Percentiles rank a stretch among this genome's conserved stretches.
These are phyloP conservation scores for Drechmeria coniospora DNA, from an alignment of 2,329 filamentous ascomycete species.

Conservation along the genomic window DNA sequence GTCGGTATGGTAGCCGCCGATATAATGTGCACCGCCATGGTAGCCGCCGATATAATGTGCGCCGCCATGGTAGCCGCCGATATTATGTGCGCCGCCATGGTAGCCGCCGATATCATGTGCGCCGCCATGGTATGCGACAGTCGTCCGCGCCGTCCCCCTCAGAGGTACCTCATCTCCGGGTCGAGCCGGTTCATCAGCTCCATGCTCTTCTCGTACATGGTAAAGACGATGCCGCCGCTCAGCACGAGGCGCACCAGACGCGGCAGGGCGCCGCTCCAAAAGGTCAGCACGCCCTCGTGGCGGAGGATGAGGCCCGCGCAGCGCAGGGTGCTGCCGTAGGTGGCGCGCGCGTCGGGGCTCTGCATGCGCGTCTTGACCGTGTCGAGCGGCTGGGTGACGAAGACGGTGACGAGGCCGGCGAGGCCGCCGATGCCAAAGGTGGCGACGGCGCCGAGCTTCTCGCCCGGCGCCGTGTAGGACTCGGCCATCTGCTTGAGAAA, in stretches of 20 bases:
- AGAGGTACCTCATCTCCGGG: constrained; percentile 73
- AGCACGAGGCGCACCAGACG: constrained; percentile 70
- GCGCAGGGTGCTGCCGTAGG: constrained; percentile 77
- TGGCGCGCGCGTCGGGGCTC: constrained; percentile 65
- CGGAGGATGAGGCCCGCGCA: constrained; percentile 74
- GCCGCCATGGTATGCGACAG: too few relatives aligned
- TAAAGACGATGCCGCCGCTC: constrained; percentile 94
- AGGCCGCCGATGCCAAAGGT: constrained; percentile 86
- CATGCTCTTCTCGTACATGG: constrained; percentile 97
- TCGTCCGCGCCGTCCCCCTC: constrained; percentile 8
- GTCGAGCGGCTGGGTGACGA: constrained; percentile 60
- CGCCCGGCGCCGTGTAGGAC: constrained; percentile 81
- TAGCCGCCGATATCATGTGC: too few relatives aligned
- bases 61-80: too few relatives aligned
- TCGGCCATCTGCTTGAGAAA: constrained; percentile 81
- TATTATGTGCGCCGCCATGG: too few relatives aligned
- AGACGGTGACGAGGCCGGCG: constrained; percentile 84
- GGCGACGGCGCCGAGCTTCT: constrained; percentile 76
- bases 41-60: too few relatives aligned
- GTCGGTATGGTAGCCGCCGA: too few relatives aligned
- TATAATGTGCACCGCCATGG: too few relatives aligned
- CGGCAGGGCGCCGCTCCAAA: constrained; percentile 89
- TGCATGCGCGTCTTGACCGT: constrained; percentile 98
- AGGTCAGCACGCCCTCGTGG: constrained; percentile 76
- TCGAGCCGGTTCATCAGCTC: constrained; percentile 69